These are phyloP conservation scores for Diaporthe vexans DNA, from an alignment of 2,329 filamentous ascomycete genomes.

Conservation along the genomic window DNA sequence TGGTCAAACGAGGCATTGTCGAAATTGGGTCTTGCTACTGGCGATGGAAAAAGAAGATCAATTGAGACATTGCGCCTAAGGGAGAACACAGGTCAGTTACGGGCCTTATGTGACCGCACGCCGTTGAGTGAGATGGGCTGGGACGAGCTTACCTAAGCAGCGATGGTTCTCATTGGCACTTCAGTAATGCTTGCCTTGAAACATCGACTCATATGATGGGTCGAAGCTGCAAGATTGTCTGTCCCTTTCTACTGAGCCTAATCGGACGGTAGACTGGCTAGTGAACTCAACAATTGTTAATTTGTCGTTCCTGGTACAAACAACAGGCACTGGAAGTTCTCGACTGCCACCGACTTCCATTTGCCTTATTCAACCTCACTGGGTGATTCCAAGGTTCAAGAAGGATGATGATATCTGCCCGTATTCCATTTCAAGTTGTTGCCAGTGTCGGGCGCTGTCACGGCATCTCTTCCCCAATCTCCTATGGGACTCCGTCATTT, in stretches of 20 bases:
- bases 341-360: too few relatives aligned
- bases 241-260: not conserved
- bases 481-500: too few relatives aligned
- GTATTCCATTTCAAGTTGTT: not conserved
- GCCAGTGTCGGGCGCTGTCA: too few relatives aligned
- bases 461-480: not conserved
- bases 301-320: too few relatives aligned
- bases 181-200: not conserved
- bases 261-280: not conserved
- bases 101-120: not conserved
- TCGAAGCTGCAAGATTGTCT: not conserved
- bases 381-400: not conserved
- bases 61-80: not conserved
- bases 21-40: not conserved
- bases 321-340: not conserved
- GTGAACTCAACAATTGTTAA: too few relatives aligned
- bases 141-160: slow-evolving; percentile 23
- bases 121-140: not conserved
- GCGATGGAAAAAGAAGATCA: not conserved
- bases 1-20: slow-evolving; percentile 70
- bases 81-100: not conserved
- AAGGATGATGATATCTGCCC: not conserved
- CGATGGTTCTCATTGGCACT: not conserved
- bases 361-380: not conserved
- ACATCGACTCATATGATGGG: not conserved